These are phyloP conservation scores for Hanseniaspora nectarophila DNA, from an alignment of 805 yeast genomes.

Conservation along the genomic window DNA sequence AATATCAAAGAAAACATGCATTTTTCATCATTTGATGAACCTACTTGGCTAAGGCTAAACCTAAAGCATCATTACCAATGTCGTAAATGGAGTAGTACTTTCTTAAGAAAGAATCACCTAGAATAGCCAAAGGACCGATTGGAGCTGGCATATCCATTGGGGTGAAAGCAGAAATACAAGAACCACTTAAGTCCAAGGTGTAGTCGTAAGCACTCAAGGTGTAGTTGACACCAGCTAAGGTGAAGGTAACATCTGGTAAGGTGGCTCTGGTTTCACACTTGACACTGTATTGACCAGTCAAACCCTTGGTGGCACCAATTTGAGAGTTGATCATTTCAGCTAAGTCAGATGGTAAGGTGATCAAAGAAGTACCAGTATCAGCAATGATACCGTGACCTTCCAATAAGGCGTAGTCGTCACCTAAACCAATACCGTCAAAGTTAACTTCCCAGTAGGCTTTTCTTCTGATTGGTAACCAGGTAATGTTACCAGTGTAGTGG, in stretches of 20 bases:
- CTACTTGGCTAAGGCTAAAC: slow-evolving; percentile 69
- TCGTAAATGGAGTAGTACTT: slow-evolving; percentile 90
- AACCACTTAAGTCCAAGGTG: slow-evolving; percentile 85
- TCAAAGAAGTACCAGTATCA: slow-evolving; percentile 95
- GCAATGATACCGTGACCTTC: slow-evolving; percentile 87
- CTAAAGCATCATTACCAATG: slow-evolving; percentile 80
- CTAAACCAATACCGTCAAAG: slow-evolving; percentile 80
- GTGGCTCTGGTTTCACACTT: slow-evolving; percentile 78
- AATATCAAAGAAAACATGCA: neutral
- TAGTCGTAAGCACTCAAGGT: slow-evolving; percentile 83
- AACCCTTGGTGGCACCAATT: slow-evolving; percentile 93
- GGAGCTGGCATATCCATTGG: slow-evolving; percentile 97
- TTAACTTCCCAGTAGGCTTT: slow-evolving; percentile 99
- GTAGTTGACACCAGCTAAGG: slow-evolving; percentile 80
- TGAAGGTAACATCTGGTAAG: slow-evolving; percentile 86
- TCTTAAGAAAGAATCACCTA: slow-evolving; percentile 96
- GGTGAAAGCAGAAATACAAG: slow-evolving; percentile 92
- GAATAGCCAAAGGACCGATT: slow-evolving; percentile 87
- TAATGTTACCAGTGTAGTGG: slow-evolving; percentile 68
- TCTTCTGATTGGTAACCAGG: slow-evolving; percentile 96
- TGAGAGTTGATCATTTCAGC: slow-evolving; percentile 91
- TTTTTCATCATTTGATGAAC: neutral
- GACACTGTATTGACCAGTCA: slow-evolving; percentile 93
- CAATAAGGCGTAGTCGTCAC: slow-evolving; percentile 80
- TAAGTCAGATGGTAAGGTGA: slow-evolving; percentile 85